Evolutionary conservation across 2,329 filamentous ascomycete species (phyloP).

Genomic region (Cytospora paraplurivora): DNA sequence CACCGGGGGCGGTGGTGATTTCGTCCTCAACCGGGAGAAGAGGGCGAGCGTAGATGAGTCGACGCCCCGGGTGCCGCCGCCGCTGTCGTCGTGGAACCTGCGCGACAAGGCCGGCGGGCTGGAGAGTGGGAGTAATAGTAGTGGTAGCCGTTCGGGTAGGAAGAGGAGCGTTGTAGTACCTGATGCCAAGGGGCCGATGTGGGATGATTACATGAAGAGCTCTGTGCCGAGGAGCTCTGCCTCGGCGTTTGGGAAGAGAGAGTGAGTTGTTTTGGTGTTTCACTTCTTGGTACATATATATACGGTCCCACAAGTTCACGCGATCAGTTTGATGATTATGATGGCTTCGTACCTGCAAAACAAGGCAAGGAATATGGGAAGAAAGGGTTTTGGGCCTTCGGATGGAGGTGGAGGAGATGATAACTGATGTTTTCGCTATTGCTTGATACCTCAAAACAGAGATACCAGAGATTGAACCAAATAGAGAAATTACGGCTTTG

Average conservation of each 20-base stretch:
- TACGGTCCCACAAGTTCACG: neutral
- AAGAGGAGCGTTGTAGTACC: conserved; percentile 28
- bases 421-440: neutral
- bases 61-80: conserved; percentile 11
- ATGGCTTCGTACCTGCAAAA: neutral
- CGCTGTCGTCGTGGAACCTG: conserved; percentile 5
- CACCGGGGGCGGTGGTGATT: conserved; percentile 3
- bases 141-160: conserved; percentile 15
- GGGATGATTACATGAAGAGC: conserved; percentile 36
- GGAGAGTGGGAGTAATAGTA: conserved; percentile 18
- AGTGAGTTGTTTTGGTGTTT: conserved; percentile 10
- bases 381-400: neutral
- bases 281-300: conserved; percentile 4
- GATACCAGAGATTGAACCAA: neutral
- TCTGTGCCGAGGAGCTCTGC: conserved; percentile 24
- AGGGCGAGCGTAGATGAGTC: conserved; percentile 23
- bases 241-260: conserved; percentile 19
- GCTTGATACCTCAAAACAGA: neutral
- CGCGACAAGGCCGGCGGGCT: conserved; percentile 19
- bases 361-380: too few relatives aligned
- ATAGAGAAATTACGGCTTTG: neutral
- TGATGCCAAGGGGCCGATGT: conserved; percentile 36
- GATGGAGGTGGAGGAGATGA: neutral
- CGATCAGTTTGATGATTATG: neutral
- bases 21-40: conserved; percentile 10